These are phyloP conservation scores for Passalora sequoiae DNA, from an alignment of 2,329 filamentous ascomycete genomes.

Conservation along the genomic window DNA sequence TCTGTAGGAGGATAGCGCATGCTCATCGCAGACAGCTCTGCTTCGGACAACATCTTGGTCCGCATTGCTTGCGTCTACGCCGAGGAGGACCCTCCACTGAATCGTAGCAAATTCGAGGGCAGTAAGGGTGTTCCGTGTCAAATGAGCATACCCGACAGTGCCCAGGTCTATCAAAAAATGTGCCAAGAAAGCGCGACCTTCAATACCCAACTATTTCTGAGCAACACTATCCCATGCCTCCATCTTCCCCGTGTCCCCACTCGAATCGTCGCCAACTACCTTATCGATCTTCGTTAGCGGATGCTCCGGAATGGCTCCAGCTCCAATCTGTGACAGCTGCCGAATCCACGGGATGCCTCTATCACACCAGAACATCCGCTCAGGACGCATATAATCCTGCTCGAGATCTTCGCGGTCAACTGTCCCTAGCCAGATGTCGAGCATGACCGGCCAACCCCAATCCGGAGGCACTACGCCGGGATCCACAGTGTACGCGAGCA, in stretches of 20 bases:
- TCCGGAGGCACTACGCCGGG: slow-evolving; percentile 7
- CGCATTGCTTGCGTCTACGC: no score
- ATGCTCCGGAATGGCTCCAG: slow-evolving; percentile 7
- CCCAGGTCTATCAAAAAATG: no score
- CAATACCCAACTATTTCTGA: no score
- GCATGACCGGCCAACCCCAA: slow-evolving; percentile 14
- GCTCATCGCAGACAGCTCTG: no score
- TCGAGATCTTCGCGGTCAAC: slow-evolving; percentile 15
- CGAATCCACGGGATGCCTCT: slow-evolving; percentile 15
- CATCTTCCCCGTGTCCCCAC: not conserved
- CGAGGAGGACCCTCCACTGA: no score
- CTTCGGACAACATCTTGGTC: no score
- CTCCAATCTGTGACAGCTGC: not conserved
- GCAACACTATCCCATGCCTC: not conserved
- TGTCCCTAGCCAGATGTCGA: slow-evolving; percentile 23
- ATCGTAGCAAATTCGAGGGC: no score
- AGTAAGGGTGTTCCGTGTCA: no score
- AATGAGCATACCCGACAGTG: no score
- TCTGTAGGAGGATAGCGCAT: no score
- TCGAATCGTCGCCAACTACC: not conserved
- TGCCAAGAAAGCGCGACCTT: no score
- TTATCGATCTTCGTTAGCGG: slow-evolving; percentile 9
- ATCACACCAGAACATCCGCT: slow-evolving; percentile 17
- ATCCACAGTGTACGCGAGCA: slow-evolving; percentile 13
- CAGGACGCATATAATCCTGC: slow-evolving; percentile 14